phyloP scores from a whole-genome alignment of 164 flowering plant genomes.

The Magnolia officinalis region DNA sequence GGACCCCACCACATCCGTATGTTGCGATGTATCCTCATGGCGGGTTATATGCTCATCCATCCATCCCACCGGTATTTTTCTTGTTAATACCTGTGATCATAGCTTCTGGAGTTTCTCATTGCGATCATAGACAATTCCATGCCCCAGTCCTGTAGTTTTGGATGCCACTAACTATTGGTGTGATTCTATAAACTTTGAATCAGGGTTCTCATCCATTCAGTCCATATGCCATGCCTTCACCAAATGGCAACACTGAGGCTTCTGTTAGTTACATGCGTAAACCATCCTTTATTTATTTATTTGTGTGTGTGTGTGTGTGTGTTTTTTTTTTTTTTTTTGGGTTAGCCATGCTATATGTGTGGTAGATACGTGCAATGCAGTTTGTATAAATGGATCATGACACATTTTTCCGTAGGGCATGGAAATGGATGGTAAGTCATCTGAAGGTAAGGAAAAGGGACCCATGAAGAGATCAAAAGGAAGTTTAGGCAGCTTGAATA shows the following conservation, averaged over 20 bases:
- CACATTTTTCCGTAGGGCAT: slow-evolving; percentile 20
- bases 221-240: slow-evolving; percentile 88
- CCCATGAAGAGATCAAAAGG: slow-evolving; percentile 86
- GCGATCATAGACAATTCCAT: background rate
- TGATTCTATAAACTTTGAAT: background rate
- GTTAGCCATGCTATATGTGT: background rate
- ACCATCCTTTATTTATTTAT: background rate
- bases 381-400: background rate
- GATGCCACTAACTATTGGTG: background rate
- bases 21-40: slow-evolving; percentile 98
- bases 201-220: slow-evolving; percentile 94
- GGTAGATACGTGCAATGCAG: background rate
- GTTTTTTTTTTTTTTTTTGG: background rate
- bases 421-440: slow-evolving; percentile 70
- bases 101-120: background rate
- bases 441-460: slow-evolving; percentile 80
- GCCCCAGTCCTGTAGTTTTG: background rate
- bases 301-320: too few species aligned
- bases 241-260: slow-evolving; percentile 77
- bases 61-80: slow-evolving; percentile 75
- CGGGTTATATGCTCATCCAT: slow-evolving; percentile 86
- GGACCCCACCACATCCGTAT: slow-evolving; percentile 93
- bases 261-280: slow-evolving; percentile 50
- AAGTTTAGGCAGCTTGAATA: slow-evolving; percentile 70
- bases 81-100: slow-evolving; percentile 3